Percentiles rank a stretch among this genome's conserved stretches.
phyloP scores from a whole-genome alignment of 768 basidiomycete species.

The Lyophyllum semitale region DNA sequence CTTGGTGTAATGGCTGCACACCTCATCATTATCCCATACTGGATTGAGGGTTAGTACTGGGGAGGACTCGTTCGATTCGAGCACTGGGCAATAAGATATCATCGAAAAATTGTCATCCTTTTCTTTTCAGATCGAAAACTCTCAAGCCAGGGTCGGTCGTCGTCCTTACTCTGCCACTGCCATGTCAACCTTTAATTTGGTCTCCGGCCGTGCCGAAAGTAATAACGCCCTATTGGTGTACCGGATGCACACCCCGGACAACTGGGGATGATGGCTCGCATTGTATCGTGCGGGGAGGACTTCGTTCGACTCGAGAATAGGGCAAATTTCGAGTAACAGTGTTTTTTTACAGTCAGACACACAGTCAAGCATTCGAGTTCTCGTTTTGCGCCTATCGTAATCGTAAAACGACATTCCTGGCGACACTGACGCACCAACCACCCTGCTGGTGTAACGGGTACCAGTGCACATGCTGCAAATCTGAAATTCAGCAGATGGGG shows the following conservation, averaged over 20 bases:
- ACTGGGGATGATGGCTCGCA: neutral
- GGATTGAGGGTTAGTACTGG: neutral
- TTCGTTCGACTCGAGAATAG: neutral
- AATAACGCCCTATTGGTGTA: too few species aligned
- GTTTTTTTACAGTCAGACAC: too few species aligned
- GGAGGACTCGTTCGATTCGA: neutral
- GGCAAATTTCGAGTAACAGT: conserved; percentile 35
- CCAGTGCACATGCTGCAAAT: too few species aligned
- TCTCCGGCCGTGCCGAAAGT: too few species aligned
- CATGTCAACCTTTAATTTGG: too few species aligned
- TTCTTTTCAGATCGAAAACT: neutral
- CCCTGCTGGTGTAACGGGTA: too few species aligned
- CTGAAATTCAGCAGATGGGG: too few species aligned
- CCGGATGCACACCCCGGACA: neutral
- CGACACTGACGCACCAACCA: too few species aligned
- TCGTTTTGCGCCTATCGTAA: too few species aligned
- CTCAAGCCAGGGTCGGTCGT: neutral
- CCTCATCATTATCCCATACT: neutral
- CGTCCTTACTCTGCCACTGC: neutral
- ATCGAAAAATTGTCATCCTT: neutral
- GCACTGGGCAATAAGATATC: conserved; percentile 2
- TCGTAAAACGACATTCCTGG: too few species aligned
- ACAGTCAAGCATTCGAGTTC: too few species aligned
- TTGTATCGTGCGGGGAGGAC: neutral
- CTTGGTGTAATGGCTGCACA: neutral